Conservation (phyloP, 2,329 filamentous ascomycete species). For the Cladosporium velox region DNA sequence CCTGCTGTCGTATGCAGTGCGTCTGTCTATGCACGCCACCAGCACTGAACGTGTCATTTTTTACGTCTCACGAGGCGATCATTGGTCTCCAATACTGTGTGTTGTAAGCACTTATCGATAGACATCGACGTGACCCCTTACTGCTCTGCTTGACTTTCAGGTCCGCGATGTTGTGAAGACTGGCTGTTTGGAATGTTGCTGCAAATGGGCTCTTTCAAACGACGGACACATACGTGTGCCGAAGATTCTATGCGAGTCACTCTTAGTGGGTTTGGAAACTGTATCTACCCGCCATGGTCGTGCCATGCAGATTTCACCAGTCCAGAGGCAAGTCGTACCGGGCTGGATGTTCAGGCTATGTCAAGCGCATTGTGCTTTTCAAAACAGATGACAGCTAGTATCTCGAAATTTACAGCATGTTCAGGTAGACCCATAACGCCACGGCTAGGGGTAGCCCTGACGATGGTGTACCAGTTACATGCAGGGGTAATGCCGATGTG, state of each 20-base stretch:
- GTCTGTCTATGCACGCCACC: not conserved
- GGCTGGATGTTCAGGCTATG: not conserved
- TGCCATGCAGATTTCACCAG: not conserved
- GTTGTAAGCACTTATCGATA: not conserved
- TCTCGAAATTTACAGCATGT: not conserved
- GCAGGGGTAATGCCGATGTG: not conserved
- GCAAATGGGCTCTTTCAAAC: not conserved
- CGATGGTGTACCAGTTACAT: not conserved
- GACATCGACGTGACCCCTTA: not conserved
- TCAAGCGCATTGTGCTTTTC: not conserved
- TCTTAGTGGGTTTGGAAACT: not conserved
- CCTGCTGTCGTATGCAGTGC: slow-evolving; percentile 21
- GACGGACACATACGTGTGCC: not conserved
- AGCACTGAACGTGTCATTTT: not conserved
- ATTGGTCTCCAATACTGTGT: not conserved
- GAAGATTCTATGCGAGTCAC: slow-evolving; percentile 3
- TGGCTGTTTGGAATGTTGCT: not conserved
- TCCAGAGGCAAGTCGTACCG: not conserved
- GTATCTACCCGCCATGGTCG: slow-evolving; percentile 1
- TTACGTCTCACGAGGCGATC: not conserved
- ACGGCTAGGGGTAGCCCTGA: not conserved
- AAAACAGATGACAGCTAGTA: not conserved
- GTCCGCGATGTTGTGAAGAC: not conserved
- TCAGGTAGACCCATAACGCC: not conserved
- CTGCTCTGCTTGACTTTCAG: not conserved